Conservation (phyloP, 129 eudicot species). For the Flaveria bidentis region DNA sequence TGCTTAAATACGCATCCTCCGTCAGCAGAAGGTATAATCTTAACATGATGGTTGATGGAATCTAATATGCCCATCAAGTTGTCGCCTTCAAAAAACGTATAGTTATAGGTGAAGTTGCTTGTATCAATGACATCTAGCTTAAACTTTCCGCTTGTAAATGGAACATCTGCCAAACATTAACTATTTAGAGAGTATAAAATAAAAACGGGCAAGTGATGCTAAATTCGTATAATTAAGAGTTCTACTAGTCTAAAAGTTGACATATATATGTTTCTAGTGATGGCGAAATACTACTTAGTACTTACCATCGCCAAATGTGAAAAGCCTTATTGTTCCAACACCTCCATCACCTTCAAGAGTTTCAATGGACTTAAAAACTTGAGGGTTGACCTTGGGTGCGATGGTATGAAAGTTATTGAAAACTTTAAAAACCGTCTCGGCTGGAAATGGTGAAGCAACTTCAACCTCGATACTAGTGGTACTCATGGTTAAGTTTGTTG, state of each 20-base stretch:
- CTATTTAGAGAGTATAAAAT: not conserved
- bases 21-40: not conserved
- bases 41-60: conserved; percentile 5
- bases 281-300: too few species aligned
- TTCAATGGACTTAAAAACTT: conserved; percentile 21
- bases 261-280: not conserved
- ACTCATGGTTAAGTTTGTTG: not conserved
- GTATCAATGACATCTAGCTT: not conserved
- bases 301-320: conserved; percentile 23
- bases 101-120: not conserved
- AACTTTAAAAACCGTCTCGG: conserved; percentile 9
- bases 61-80: conserved; percentile 4
- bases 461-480: conserved; percentile 10
- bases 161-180: not conserved
- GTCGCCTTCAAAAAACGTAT: conserved; percentile 3
- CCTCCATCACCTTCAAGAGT: conserved; percentile 20
- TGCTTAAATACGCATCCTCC: conserved; percentile 1
- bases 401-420: conserved; percentile 7
- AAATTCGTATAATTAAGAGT: not conserved
- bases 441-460: not conserved
- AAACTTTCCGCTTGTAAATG: not conserved
- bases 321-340: conserved; percentile 23
- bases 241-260: not conserved
- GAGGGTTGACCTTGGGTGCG: conserved; percentile 19
- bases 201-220: too few species aligned